These are phyloP conservation scores for Trichocladium antarcticum DNA, from an alignment of 495 filamentous ascomycete species.

Conservation along the genomic window DNA sequence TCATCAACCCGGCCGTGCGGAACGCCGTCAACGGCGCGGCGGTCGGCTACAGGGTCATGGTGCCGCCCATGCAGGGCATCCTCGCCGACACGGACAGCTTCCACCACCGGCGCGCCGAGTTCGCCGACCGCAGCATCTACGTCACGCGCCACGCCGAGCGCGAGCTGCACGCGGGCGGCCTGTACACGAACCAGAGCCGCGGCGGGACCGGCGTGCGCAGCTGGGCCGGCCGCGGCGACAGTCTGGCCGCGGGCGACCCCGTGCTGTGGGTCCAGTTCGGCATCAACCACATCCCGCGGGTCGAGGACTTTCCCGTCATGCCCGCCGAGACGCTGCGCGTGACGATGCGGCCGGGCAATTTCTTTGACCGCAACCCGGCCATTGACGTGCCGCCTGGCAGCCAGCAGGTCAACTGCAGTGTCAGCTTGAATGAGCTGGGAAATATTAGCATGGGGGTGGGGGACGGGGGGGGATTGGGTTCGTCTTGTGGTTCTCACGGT, in stretches of 20 bases:
- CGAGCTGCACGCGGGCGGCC: constrained; percentile 71
- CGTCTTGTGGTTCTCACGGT: constrained; percentile 2
- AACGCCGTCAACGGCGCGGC: constrained; percentile 67
- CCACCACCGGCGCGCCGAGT: constrained; percentile 68
- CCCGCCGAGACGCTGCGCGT: constrained; percentile 32
- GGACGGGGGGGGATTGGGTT: not conserved
- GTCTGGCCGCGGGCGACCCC: constrained; percentile 23
- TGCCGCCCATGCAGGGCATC: constrained; percentile 68
- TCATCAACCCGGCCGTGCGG: constrained; percentile 54
- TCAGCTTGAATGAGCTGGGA: constrained; percentile 5
- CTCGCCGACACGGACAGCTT: constrained; percentile 57
- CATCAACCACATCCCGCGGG: constrained; percentile 47
- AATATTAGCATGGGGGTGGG: not conserved
- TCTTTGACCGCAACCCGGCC: constrained; percentile 65
- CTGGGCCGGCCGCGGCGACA: constrained; percentile 17
- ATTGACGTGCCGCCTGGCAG: constrained; percentile 57
- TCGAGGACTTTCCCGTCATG: constrained; percentile 43
- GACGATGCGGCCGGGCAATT: constrained; percentile 56
- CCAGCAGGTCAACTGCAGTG: constrained; percentile 42
- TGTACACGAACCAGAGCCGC: constrained; percentile 69
- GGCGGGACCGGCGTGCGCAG: constrained; percentile 19
- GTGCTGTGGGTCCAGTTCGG: constrained; percentile 54
- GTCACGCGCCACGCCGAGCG: constrained; percentile 66
- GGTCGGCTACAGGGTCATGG: constrained; percentile 67
- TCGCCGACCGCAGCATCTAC: constrained; percentile 72